These are phyloP conservation scores for Chlorella vulgaris DNA, from an alignment of 139 green algal species.

Conservation along the genomic window DNA sequence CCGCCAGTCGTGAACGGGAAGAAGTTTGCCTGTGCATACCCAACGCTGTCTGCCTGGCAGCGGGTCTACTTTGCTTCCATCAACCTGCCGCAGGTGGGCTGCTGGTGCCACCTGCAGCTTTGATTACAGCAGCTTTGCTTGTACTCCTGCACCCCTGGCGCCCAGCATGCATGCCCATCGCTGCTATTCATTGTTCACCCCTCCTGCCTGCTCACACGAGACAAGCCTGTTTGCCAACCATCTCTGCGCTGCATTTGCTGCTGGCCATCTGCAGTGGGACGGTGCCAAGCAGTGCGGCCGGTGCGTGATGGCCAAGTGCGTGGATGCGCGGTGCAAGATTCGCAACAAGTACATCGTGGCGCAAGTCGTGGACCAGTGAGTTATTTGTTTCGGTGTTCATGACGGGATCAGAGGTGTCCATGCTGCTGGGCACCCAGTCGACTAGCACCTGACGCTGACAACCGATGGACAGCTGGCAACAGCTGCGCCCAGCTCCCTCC, in stretches of 20 bases:
- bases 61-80: slow-evolving; percentile 19
- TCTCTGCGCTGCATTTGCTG: not conserved
- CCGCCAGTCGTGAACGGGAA: not conserved
- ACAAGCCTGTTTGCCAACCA: not conserved
- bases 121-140: not conserved
- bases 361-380: slow-evolving; percentile 19
- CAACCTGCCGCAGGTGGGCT: not conserved
- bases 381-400: no score
- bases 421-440: no score
- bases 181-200: no score
- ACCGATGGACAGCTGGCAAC: not conserved
- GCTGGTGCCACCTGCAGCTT: not conserved
- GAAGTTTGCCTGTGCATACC: slow-evolving; percentile 2
- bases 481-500: not conserved
- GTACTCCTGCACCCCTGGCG: no score
- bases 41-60: not conserved
- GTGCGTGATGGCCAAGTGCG: slow-evolving; percentile 15
- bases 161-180: no score
- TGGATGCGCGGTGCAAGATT: slow-evolving; percentile 13
- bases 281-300: slow-evolving; percentile 9
- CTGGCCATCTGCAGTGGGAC: not conserved
- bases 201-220: not conserved
- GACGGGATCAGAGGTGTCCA: no score
- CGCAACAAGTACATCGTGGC: not conserved
- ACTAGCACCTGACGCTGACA: no score